Base-by-base conservation (phyloP, 2,329 filamentous ascomycete species). In the Penicillium sp. region DNA sequence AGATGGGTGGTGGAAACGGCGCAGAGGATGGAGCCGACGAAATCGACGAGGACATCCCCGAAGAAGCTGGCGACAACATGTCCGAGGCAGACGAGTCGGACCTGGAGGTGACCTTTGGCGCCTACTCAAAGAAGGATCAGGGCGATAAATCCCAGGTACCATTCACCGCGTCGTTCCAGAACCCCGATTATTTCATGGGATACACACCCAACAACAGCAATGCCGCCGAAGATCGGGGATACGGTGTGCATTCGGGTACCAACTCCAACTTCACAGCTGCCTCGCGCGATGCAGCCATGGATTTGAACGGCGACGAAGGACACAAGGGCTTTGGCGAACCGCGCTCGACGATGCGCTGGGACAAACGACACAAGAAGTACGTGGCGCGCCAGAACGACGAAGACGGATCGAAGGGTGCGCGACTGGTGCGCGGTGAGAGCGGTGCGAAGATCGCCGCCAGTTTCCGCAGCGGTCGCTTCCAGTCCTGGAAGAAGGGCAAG, bases 281-380 rank as follows among this genome's bases (percentile, higher is more conserved):
- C 6, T 91, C 94, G n/a, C 81, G 89, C 58, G 81, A 82, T 55
- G 88, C 84, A 2, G 86, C 89, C 31, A 95, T 98, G 88, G 93
- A 97, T 68, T 82, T 98, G 10, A 85, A 81, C 50, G 89, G 89
- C 64, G 93, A 98, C 69, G 93, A 97, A 57, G 80, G 80, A 9
- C 81, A 57, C 9, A 87, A 87, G 64, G 78, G 81, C 1, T 94
- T 96, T 66, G 89, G 82, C 51, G 82, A 87, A 59, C 82, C 89
- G 2, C 80, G 84, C 38, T 85, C 83, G 56, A 76, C 80, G 38
- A 85, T 95, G 83, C 85, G 93, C 56, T 98, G 93, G 93, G 93
- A 98, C 74, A 91, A 94, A 75, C 95, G 95, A 70, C 81, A 83
- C 62, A 94, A 87, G 72, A 97, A 96, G 72, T 98, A 97, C 72